phyloP scores from a whole-genome alignment of 2,329 filamentous ascomycete species.

The Colletotrichum australisinense region DNA sequence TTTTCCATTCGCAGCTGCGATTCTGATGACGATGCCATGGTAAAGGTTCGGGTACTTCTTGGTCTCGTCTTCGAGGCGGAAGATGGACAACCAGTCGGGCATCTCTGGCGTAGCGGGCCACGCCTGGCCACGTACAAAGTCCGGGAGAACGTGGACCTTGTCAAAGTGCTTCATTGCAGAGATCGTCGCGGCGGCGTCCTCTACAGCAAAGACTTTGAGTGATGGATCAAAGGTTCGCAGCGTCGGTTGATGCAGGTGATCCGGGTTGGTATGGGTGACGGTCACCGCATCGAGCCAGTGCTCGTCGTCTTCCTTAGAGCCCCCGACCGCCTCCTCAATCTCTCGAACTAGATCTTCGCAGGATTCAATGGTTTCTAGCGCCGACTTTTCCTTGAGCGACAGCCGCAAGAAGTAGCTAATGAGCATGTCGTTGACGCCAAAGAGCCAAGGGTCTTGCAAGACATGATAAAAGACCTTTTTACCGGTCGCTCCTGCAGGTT shows the following conservation, averaged over 20 bases:
- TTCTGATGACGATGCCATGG: conserved; percentile 3
- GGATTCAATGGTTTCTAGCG: neutral
- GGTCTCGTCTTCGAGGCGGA: neutral
- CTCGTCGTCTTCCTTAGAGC: neutral
- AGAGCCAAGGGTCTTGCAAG: conserved; percentile 48
- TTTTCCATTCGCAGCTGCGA: neutral
- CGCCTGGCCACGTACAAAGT: neutral
- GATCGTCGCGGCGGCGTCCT: neutral
- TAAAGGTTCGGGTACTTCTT: neutral
- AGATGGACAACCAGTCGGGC: conserved; percentile 11
- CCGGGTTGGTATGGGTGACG: conserved; percentile 1
- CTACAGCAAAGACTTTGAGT: neutral
- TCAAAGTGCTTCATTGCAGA: conserved; percentile 16
- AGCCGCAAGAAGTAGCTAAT: neutral
- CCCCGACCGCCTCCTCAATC: neutral
- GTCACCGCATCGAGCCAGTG: conserved; percentile 19
- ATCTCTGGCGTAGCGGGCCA: conserved; percentile 10
- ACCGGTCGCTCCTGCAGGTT: conserved; percentile 40
- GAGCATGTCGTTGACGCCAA: conserved; percentile 24
- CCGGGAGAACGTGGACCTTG: neutral
- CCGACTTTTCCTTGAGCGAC: neutral
- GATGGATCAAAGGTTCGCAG: neutral
- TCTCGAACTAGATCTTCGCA: neutral
- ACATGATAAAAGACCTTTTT: conserved; percentile 45
- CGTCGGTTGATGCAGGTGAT: conserved; percentile 14